Conservation (phyloP, 2,329 filamentous ascomycete species). For the Fusarium sp. region DNA sequence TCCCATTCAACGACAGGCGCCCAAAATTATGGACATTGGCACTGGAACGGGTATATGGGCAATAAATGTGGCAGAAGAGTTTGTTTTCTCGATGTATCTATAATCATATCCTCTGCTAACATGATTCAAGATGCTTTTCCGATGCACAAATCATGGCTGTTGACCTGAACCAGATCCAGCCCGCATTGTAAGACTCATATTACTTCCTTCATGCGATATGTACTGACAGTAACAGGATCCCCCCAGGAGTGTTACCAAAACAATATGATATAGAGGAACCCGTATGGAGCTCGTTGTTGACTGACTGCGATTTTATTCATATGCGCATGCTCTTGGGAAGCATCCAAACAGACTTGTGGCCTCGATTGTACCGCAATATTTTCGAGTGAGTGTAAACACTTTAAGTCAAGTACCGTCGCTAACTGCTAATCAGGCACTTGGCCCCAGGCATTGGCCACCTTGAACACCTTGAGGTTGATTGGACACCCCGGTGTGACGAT, state of each 20-base stretch:
- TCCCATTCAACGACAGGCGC: slow-evolving; percentile 27
- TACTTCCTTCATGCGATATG: not conserved
- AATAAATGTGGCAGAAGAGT: slow-evolving; percentile 82
- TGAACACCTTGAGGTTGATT: slow-evolving; percentile 92
- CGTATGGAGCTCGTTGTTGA: slow-evolving; percentile 63
- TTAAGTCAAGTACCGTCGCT: slow-evolving; percentile 4
- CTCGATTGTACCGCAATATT: slow-evolving; percentile 75
- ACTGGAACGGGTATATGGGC: slow-evolving; percentile 94
- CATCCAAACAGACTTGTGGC: slow-evolving; percentile 75
- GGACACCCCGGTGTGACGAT: slow-evolving; percentile 77
- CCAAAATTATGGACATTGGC: slow-evolving; percentile 73
- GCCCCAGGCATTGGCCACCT: slow-evolving; percentile 79
- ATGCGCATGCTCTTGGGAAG: slow-evolving; percentile 82
- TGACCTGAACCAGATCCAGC: slow-evolving; percentile 56
- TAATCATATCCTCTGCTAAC: not conserved
- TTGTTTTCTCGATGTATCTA: slow-evolving; percentile 48
- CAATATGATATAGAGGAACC: slow-evolving; percentile 81
- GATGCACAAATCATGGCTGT: slow-evolving; percentile 52
- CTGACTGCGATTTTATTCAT: slow-evolving; percentile 83
- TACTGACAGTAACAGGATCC: slow-evolving; percentile 67
- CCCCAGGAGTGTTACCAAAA: slow-evolving; percentile 64
- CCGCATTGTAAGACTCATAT: slow-evolving; percentile 48
- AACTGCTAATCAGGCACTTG: slow-evolving; percentile 68
- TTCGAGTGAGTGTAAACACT: slow-evolving; percentile 63
- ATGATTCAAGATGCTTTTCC: slow-evolving; percentile 37